phyloP scores from a whole-genome alignment of 306 rosid genomes.

The Sphenostylis stenocarpa region DNA sequence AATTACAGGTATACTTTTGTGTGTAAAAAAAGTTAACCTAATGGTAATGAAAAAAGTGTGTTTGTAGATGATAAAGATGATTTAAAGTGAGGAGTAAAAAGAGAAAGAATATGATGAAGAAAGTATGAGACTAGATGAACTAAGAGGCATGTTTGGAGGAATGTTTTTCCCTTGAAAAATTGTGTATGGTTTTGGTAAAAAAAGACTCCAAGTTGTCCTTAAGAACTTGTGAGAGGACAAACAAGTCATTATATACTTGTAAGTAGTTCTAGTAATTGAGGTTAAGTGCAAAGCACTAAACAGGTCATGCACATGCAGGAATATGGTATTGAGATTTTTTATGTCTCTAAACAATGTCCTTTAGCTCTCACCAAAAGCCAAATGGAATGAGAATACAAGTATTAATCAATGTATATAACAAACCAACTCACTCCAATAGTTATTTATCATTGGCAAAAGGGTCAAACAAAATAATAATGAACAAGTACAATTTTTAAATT shows the following conservation, averaged over 20 bases:
- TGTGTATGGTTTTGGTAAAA: background rate
- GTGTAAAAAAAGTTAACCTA: background rate
- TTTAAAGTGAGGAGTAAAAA: background rate
- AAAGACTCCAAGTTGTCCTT: background rate
- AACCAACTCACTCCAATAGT: constrained; percentile 24
- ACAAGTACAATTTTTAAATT: constrained; percentile 26
- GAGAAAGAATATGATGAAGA: background rate
- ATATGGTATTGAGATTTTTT: constrained; percentile 3
- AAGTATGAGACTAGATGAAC: background rate
- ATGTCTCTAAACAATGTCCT: constrained; percentile 16
- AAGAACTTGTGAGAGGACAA: constrained; percentile 1
- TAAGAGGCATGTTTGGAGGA: background rate
- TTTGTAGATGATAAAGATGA: background rate
- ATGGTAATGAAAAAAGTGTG: background rate
- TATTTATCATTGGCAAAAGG: constrained; percentile 33
- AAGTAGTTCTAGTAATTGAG: background rate
- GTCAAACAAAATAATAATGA: constrained; percentile 36
- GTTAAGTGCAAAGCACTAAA: constrained; percentile 33
- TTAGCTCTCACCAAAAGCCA: constrained; percentile 28
- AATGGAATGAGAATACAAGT: background rate
- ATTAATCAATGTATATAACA: background rate
- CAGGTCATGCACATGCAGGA: constrained; percentile 33
- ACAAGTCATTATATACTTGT: background rate
- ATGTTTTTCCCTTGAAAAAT: background rate
- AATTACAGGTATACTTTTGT: no score